phyloP scores from a whole-genome alignment of 176 grass and related monocot species.

The Puccinellia tenuiflora region DNA sequence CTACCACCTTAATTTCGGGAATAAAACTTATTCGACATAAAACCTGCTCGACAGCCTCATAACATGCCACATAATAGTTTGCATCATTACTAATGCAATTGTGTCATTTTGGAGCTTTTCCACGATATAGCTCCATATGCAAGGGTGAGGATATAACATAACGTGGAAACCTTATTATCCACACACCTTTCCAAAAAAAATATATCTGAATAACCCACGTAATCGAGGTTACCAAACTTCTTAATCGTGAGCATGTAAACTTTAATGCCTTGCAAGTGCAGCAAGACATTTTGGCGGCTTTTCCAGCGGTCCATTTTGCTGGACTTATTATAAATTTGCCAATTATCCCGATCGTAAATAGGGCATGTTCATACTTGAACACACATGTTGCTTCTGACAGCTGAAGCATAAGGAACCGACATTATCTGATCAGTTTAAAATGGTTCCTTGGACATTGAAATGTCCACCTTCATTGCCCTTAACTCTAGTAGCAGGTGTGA shows the following conservation, averaged over 20 bases:
- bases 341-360: neutral
- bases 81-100: too few species aligned
- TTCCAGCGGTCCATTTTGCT: neutral
- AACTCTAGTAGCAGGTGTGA: too few species aligned
- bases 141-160: neutral
- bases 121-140: neutral
- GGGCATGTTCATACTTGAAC: neutral
- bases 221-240: neutral
- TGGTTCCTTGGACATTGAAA: too few species aligned
- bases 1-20: too few species aligned
- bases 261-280: neutral
- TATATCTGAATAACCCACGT: neutral
- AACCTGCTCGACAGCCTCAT: too few species aligned
- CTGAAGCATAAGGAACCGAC: neutral
- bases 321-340: neutral
- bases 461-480: too few species aligned
- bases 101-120: neutral
- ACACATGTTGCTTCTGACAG: neutral
- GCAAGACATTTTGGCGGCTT: neutral
- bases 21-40: too few species aligned
- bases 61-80: too few species aligned
- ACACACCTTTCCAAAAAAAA: neutral
- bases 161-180: neutral
- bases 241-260: neutral
- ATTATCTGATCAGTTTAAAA: neutral